Evolutionary conservation across 306 rosid species (phyloP).

Genomic region (Sindora glabra): DNA sequence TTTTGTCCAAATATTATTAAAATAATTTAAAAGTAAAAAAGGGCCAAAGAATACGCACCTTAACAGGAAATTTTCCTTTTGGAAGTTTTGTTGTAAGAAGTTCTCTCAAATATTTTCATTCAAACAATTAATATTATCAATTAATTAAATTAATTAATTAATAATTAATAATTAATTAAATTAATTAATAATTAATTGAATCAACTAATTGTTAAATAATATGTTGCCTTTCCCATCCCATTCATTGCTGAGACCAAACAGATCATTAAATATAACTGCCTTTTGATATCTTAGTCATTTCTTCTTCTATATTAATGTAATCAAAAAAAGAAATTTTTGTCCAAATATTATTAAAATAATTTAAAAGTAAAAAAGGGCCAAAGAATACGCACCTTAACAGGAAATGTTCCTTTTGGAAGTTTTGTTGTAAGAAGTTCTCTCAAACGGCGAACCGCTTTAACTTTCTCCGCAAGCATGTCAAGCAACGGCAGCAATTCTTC

Average conservation of each 20-base stretch:
- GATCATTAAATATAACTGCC: no score
- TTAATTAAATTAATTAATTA: no score
- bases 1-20: neutral
- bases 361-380: neutral
- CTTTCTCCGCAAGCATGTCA: slow-evolving; percentile 83
- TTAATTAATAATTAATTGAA: no score
- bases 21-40: neutral
- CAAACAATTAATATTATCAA: no score
- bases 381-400: slow-evolving; percentile 64
- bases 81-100: slow-evolving; percentile 90
- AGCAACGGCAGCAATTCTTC: slow-evolving; percentile 85
- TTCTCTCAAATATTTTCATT: no score
- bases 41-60: slow-evolving; percentile 39
- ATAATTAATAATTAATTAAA: no score
- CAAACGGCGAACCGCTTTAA: slow-evolving; percentile 80
- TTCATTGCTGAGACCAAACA: no score
- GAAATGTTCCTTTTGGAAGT: slow-evolving; percentile 86
- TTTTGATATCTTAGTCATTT: no score
- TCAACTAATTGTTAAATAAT: no score
- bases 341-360: neutral
- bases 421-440: slow-evolving; percentile 89
- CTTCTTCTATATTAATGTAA: no score
- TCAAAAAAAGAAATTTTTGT: no score
- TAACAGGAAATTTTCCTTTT: slow-evolving; percentile 82
- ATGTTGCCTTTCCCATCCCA: no score